phyloP scores from a whole-genome alignment of 352 stramenopile species.

The Globisporangium viniferum region DNA sequence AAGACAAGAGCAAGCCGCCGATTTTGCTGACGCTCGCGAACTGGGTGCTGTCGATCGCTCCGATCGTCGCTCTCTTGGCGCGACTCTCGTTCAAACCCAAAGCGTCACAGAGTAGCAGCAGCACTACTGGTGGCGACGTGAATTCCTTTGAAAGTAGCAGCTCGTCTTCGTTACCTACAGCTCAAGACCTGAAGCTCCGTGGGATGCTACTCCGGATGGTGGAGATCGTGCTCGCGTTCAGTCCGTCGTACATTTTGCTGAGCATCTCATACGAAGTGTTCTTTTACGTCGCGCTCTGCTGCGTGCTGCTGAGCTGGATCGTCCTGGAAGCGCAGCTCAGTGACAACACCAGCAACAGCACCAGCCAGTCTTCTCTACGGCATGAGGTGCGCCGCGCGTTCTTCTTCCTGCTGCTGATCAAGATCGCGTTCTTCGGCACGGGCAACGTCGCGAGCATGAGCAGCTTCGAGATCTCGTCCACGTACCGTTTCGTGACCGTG shows the following conservation, averaged over 20 bases:
- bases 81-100: conserved; percentile 7
- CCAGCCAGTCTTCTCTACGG: not conserved
- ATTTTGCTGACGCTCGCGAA: conserved; percentile 48
- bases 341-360: not conserved
- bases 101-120: not conserved
- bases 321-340: conserved; percentile 33
- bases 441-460: conserved; percentile 87
- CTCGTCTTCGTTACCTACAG: conserved; percentile 7
- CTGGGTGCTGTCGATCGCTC: conserved; percentile 44
- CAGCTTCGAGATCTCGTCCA: conserved; percentile 85
- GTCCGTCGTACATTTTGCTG: conserved; percentile 63
- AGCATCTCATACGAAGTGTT: conserved; percentile 86
- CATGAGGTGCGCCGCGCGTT: conserved; percentile 68
- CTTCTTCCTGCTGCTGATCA: conserved; percentile 74
- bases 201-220: conserved; percentile 34
- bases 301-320: conserved; percentile 62
- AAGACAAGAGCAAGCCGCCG: conserved; percentile 48
- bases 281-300: conserved; percentile 64
- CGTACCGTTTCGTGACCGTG: conserved; percentile 80
- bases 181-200: conserved; percentile 2
- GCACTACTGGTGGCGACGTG: not conserved
- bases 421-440: conserved; percentile 85
- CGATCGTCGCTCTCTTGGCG: conserved; percentile 35
- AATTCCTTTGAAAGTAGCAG: not conserved
- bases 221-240: conserved; percentile 54